phyloP scores from a whole-genome alignment of 2,329 filamentous ascomycete genomes.

The Hypoxylon sp. region DNA sequence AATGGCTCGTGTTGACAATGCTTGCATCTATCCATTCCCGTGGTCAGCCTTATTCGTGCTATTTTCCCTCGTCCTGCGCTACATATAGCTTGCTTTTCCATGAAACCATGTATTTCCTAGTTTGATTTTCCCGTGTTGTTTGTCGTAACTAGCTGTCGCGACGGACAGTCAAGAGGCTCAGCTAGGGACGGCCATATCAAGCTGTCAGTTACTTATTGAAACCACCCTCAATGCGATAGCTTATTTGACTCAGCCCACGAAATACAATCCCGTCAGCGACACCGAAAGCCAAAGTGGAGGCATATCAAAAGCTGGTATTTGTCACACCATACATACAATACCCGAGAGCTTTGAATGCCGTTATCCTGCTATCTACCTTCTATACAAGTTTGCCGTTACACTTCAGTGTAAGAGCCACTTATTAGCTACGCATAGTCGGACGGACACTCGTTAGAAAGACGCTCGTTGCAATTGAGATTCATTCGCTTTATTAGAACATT shows the following conservation, averaged over 20 bases:
- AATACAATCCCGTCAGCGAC: conserved; percentile 12
- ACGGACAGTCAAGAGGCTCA: conserved; percentile 18
- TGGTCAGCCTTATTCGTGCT: conserved; percentile 37
- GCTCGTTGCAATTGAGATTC: conserved; percentile 10
- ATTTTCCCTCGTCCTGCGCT: conserved; percentile 27
- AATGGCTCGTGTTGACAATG: conserved; percentile 34
- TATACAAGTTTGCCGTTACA: conserved; percentile 5
- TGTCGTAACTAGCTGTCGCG: conserved; percentile 18
- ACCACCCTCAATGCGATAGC: conserved; percentile 11
- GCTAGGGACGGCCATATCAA: conserved; percentile 13
- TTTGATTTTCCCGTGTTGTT: conserved; percentile 20
- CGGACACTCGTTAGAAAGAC: conserved; percentile 31
- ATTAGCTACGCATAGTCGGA: conserved; percentile 25
- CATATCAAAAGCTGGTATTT: no score
- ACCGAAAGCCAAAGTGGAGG: conserved; percentile 28
- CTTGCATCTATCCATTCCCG: conserved; percentile 20
- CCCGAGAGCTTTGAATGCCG: conserved; percentile 10
- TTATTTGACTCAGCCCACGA: conserved; percentile 17
- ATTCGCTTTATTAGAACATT: not conserved
- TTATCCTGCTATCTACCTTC: conserved; percentile 16
- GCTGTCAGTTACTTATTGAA: conserved; percentile 22
- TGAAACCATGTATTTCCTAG: conserved; percentile 18
- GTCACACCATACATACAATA: conserved; percentile 34
- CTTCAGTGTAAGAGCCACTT: conserved; percentile 28
- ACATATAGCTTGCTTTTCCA: conserved; percentile 21